Evolutionary conservation across 2,329 filamentous ascomycete genomes (phyloP).

Genomic region (Colletotrichum eleusines): DNA sequence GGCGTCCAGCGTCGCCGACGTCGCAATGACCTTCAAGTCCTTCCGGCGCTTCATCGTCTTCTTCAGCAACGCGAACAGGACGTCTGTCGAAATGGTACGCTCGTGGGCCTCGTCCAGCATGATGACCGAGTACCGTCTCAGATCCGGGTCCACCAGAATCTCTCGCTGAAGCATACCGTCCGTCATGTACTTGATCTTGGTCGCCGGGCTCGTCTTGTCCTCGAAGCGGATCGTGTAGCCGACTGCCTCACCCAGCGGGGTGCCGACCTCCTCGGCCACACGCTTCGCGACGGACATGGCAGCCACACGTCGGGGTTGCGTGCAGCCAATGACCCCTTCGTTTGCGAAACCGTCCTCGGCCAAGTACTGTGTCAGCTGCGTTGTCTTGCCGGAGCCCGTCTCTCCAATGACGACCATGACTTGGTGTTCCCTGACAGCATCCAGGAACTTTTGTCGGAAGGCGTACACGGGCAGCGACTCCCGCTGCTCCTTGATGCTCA

Average conservation of each 20-base stretch:
- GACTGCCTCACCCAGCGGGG: constrained; percentile 89
- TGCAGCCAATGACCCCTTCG: constrained; percentile 92
- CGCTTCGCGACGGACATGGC: constrained; percentile 98
- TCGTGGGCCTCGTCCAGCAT: constrained; percentile 99
- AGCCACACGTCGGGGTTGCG: constrained; percentile 95
- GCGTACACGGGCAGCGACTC: constrained; percentile 90
- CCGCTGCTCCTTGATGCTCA: constrained; percentile 96
- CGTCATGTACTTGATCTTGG: constrained; percentile 99
- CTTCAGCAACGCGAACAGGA: constrained; percentile 93
- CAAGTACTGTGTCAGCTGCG: constrained; percentile 93
- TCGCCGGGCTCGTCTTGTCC: constrained; percentile 87
- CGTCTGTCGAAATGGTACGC: constrained; percentile 94
- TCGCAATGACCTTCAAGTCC: constrained; percentile 95
- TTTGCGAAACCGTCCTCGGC: constrained; percentile 93
- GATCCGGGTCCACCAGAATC: constrained; percentile 89
- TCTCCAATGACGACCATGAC: constrained; percentile 96
- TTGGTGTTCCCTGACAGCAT: constrained; percentile 89
- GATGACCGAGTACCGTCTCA: constrained; percentile 92
- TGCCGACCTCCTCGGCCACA: constrained; percentile 95
- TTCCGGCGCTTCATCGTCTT: constrained; percentile 88
- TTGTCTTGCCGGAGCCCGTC: constrained; percentile 97
- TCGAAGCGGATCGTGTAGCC: constrained; percentile 99
- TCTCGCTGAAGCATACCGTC: constrained; percentile 98
- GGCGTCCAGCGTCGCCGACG: constrained; percentile 94
- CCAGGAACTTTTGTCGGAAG: constrained; percentile 87